A percentile compares a stretch with the other conserved stretches of the same genome.
These are phyloP conservation scores for Cajanus cajan DNA, from an alignment of 306 rosid genomes.

Conservation along the genomic window DNA sequence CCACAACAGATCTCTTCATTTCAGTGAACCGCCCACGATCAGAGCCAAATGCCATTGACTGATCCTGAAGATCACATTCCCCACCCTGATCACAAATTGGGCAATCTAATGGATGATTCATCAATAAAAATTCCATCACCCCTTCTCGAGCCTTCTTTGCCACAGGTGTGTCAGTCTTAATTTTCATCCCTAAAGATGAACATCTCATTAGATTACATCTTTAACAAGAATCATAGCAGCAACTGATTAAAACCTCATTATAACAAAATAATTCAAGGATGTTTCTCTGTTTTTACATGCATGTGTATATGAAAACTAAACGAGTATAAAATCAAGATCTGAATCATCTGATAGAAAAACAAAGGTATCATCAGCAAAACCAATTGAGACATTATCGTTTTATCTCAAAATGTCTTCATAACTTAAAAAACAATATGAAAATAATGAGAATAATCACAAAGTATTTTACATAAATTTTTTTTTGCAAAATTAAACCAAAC, in stretches of 20 bases:
- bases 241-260: not conserved
- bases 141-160: conserved; percentile 99
- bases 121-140: conserved; percentile 97
- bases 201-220: conserved; percentile 23
- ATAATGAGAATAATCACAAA: not conserved
- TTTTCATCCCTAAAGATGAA: conserved; percentile 79
- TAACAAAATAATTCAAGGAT: conserved; percentile 19
- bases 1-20: conserved; percentile 94
- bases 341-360: not conserved
- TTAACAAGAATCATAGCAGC: conserved; percentile 17
- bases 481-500: not conserved
- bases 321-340: not conserved
- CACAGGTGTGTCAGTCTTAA: conserved; percentile 92
- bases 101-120: conserved; percentile 99
- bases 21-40: conserved; percentile 99
- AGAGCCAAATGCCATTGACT: conserved; percentile 99
- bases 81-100: conserved; percentile 99
- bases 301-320: not conserved
- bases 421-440: not conserved
- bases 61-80: conserved; percentile 99
- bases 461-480: not conserved
- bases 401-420: not conserved
- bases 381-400: not conserved
- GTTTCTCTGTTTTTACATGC: not conserved
- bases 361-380: not conserved